A percentile compares a stretch with the other conserved stretches of the same genome.
These are phyloP conservation scores for Colletotrichum somersetense DNA, from an alignment of 2,329 filamentous ascomycete species.

Conservation along the genomic window DNA sequence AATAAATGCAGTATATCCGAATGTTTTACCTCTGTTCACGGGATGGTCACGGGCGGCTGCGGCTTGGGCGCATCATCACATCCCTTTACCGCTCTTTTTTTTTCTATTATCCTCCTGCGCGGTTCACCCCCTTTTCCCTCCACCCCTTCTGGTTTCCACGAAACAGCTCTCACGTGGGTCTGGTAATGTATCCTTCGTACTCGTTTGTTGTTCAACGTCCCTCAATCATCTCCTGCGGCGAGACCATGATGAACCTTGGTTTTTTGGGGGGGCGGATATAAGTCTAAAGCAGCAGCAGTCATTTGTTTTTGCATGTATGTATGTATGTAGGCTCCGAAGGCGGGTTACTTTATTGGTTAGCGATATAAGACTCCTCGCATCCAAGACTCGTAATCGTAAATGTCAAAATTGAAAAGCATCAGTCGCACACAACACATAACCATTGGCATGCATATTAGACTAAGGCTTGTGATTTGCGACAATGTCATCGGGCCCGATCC, in stretches of 20 bases:
- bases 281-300: background rate
- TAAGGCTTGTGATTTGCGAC: background rate
- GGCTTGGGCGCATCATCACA: slow-evolving; percentile 2
- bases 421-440: background rate
- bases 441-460: background rate
- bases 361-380: background rate
- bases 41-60: slow-evolving; percentile 17
- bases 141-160: background rate
- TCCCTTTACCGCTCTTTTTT: background rate
- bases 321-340: background rate
- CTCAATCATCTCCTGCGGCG: background rate
- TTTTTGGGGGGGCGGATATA: background rate
- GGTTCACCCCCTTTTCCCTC: background rate
- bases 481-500: background rate
- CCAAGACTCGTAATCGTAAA: background rate
- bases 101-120: slow-evolving; percentile 11
- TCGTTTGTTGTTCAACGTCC: background rate
- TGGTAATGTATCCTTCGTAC: slow-evolving; percentile 26
- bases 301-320: background rate
- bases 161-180: slow-evolving; percentile 32
- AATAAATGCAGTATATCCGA: background rate
- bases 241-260: background rate
- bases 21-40: slow-evolving; percentile 1
- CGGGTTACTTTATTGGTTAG: background rate
- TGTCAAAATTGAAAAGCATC: background rate